These are phyloP conservation scores for Hypoxylon lienhwacheense DNA, from an alignment of 495 filamentous ascomycete genomes.

Conservation along the genomic window DNA sequence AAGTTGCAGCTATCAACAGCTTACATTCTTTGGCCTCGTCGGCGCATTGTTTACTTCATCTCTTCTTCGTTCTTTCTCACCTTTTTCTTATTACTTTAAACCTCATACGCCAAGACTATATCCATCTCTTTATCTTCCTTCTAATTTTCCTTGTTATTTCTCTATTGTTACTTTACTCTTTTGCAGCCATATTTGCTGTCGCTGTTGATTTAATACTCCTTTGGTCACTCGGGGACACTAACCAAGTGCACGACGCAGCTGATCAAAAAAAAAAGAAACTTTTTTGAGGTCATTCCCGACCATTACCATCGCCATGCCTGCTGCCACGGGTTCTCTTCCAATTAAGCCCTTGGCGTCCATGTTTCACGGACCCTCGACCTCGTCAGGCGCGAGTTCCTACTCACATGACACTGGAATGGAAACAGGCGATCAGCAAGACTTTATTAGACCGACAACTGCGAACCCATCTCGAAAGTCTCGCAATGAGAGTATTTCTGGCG, in stretches of 20 bases:
- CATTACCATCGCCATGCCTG: slow-evolving; percentile 21
- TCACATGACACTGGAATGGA: slow-evolving; percentile 35
- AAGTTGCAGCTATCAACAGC: slow-evolving; percentile 8
- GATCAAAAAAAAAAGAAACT: too few relatives aligned
- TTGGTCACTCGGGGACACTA: not conserved
- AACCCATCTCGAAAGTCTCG: slow-evolving; percentile 20
- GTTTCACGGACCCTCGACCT: slow-evolving; percentile 20
- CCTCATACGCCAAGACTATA: slow-evolving; percentile 5
- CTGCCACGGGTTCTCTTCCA: slow-evolving; percentile 17
- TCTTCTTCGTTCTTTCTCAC: slow-evolving; percentile 19
- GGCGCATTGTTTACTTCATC: slow-evolving; percentile 31
- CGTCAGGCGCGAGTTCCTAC: slow-evolving; percentile 33
- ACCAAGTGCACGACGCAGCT: too few relatives aligned
- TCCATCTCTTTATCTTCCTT: not conserved
- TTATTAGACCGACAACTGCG: slow-evolving; percentile 18
- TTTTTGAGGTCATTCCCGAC: not conserved
- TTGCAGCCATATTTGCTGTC: not conserved
- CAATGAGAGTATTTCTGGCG: slow-evolving; percentile 43
- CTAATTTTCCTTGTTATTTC: not conserved
- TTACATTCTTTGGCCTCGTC: slow-evolving; percentile 32
- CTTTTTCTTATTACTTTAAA: slow-evolving; percentile 7
- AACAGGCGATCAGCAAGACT: slow-evolving; percentile 21
- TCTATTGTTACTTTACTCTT: not conserved
- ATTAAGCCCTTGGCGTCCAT: slow-evolving; percentile 14
- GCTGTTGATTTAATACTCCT: not conserved